Percentiles rank a stretch among this genome's conserved stretches.
phyloP scores from a whole-genome alignment of 352 stramenopile species.

The Globisporangium cylindrosporum region DNA sequence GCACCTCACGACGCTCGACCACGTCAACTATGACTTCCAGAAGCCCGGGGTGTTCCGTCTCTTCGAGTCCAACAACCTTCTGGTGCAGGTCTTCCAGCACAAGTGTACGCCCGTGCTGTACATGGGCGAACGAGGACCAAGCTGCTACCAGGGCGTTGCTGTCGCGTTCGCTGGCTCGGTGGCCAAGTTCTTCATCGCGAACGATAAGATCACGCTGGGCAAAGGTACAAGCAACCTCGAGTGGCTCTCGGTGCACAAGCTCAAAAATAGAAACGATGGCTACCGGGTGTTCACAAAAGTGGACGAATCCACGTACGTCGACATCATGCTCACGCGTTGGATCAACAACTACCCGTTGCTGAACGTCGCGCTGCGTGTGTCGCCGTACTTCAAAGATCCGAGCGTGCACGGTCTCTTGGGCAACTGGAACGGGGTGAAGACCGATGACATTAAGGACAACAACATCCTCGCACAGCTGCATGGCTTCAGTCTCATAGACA shows the following conservation, averaged over 20 bases:
- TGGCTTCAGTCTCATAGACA: slow-evolving; percentile 16
- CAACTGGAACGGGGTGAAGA: slow-evolving; percentile 29
- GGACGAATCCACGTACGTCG: slow-evolving; percentile 30
- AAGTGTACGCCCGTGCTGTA: slow-evolving; percentile 24
- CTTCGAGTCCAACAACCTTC: slow-evolving; percentile 27
- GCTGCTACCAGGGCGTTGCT: slow-evolving; percentile 29
- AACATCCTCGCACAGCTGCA: slow-evolving; percentile 19
- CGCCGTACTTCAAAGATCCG: slow-evolving; percentile 25
- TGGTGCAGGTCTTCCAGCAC: slow-evolving; percentile 32
- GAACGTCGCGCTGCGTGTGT: slow-evolving; percentile 27
- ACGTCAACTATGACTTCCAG: slow-evolving; percentile 30
- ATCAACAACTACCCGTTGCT: slow-evolving; percentile 27
- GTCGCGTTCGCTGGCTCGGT: slow-evolving; percentile 29
- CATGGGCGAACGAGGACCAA: slow-evolving; percentile 10
- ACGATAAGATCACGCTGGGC: slow-evolving; percentile 22
- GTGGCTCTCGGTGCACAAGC: slow-evolving; percentile 27
- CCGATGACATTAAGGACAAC: slow-evolving; percentile 25
- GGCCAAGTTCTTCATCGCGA: slow-evolving; percentile 25
- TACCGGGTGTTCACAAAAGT: slow-evolving; percentile 28
- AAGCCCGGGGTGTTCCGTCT: slow-evolving; percentile 27
- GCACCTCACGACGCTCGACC: slow-evolving; percentile 34
- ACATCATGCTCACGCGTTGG: slow-evolving; percentile 25
- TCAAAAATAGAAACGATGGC: slow-evolving; percentile 19
- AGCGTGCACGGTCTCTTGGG: slow-evolving; percentile 25
- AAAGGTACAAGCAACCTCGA: slow-evolving; percentile 22